A percentile compares a stretch with the other conserved stretches of the same genome.
These are phyloP conservation scores for Nidularia pulvinata DNA, from an alignment of 768 basidiomycete species.

Conservation along the genomic window DNA sequence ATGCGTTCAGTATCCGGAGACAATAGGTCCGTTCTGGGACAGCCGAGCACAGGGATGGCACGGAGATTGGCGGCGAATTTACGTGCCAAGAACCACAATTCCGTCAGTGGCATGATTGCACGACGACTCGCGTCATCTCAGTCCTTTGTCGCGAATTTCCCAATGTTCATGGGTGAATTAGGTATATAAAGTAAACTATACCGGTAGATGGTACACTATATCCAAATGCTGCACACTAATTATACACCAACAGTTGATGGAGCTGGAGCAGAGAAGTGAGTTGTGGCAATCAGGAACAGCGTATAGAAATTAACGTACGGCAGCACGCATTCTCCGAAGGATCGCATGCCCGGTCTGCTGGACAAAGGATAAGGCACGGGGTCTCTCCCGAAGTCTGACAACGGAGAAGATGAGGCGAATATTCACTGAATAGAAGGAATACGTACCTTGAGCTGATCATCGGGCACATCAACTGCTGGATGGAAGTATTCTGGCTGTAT, in stretches of 20 bases:
- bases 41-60: constrained; percentile 63
- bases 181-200: constrained; percentile 14
- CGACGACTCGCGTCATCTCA: constrained; percentile 63
- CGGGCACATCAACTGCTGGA: constrained; percentile 32
- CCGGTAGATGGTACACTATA: constrained; percentile 1
- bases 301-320: constrained; percentile 52
- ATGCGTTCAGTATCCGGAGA: constrained; percentile 52
- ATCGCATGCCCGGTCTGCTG: constrained; percentile 65
- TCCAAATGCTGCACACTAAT: neutral
- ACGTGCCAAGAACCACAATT: constrained; percentile 45
- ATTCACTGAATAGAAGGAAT: neutral
- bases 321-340: constrained; percentile 77
- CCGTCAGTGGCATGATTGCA: constrained; percentile 49
- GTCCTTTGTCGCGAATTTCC: constrained; percentile 74
- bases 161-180: constrained; percentile 53
- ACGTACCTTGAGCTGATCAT: constrained; percentile 50
- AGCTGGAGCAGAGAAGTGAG: constrained; percentile 5
- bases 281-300: neutral
- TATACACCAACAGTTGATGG: constrained; percentile 10
- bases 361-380: constrained; percentile 74
- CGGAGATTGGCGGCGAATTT: constrained; percentile 66
- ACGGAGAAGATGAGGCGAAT: constrained; percentile 1
- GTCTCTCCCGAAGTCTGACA: constrained; percentile 48
- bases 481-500: constrained; percentile 87
- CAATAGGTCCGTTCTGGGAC: constrained; percentile 52